Evolutionary conservation across 176 grass and related monocot genomes (phyloP).

Genomic region (Luzula sylvatica): DNA sequence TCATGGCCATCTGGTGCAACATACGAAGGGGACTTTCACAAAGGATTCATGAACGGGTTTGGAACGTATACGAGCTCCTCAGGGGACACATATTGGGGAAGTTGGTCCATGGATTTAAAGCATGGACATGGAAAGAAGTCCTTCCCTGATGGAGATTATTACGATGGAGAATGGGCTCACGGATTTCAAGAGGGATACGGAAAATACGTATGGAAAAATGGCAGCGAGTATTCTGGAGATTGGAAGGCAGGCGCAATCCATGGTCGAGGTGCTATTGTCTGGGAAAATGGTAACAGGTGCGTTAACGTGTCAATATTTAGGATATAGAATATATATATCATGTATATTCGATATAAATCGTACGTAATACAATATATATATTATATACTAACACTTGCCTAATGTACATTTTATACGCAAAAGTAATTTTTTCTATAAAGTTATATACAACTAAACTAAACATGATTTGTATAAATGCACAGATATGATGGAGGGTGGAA

Average conservation of each 20-base stretch:
- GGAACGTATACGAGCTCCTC: slow-evolving; percentile 57
- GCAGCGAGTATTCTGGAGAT: slow-evolving; percentile 65
- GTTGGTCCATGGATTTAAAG: slow-evolving; percentile 59
- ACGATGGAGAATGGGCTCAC: slow-evolving; percentile 66
- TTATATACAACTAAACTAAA: too few relatives aligned
- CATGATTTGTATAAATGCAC: neutral
- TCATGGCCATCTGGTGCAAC: slow-evolving; percentile 64
- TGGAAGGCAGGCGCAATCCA: slow-evolving; percentile 57
- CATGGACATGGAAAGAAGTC: slow-evolving; percentile 66
- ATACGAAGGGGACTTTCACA: slow-evolving; percentile 62
- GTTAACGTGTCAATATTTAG: neutral
- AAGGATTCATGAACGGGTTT: slow-evolving; percentile 56
- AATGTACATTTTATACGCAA: too few relatives aligned
- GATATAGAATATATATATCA: too few relatives aligned
- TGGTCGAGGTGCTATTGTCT: slow-evolving; percentile 51
- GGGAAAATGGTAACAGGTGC: slow-evolving; percentile 57
- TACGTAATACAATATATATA: too few relatives aligned
- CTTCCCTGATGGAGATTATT: slow-evolving; percentile 54
- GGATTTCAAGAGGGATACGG: slow-evolving; percentile 57
- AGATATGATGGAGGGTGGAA: slow-evolving; percentile 77
- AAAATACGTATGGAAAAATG: slow-evolving; percentile 60
- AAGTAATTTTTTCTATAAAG: too few relatives aligned
- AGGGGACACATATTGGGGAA: slow-evolving; percentile 59
- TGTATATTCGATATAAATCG: too few relatives aligned
- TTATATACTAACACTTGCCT: too few relatives aligned